phyloP scores from a whole-genome alignment of 2,329 filamentous ascomycete genomes.

The Colletotrichum filicis region DNA sequence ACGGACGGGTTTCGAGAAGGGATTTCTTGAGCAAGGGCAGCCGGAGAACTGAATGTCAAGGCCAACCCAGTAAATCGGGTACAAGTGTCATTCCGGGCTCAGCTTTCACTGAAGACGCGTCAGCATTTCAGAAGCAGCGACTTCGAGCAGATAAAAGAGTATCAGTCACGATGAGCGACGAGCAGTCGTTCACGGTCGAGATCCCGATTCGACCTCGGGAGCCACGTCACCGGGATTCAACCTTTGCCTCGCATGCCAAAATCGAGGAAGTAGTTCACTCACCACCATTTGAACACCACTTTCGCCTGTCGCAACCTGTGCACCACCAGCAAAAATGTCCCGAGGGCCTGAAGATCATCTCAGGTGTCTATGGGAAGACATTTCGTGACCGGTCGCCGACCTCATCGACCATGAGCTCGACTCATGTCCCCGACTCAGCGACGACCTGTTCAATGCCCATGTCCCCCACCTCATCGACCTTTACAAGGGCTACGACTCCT shows the following conservation, averaged over 20 bases:
- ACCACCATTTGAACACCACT: constrained; percentile 22
- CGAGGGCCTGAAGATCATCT: constrained; percentile 32
- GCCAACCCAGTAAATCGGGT: not conserved
- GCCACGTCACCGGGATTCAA: constrained; percentile 29
- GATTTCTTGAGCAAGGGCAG: not conserved
- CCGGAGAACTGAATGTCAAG: constrained; percentile 1
- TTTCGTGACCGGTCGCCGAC: constrained; percentile 46
- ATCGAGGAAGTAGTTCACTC: constrained; percentile 21
- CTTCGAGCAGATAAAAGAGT: not conserved
- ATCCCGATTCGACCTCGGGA: constrained; percentile 33
- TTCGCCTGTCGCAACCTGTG: constrained; percentile 15
- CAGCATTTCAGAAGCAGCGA: not conserved
- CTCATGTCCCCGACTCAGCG: constrained; percentile 50
- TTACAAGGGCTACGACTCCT: constrained; percentile 36
- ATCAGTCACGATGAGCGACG: constrained; percentile 12
- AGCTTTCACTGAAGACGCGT: not conserved
- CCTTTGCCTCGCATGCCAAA: constrained; percentile 14
- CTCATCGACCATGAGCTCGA: constrained; percentile 50
- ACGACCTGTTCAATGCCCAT: constrained; percentile 47
- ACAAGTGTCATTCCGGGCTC: constrained; percentile 10
- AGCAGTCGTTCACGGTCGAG: constrained; percentile 18
- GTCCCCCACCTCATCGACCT: constrained; percentile 36
- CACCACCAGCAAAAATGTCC: constrained; percentile 28
- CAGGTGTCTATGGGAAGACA: constrained; percentile 17
- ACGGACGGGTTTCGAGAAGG: constrained; percentile 2